Base-by-base conservation (phyloP, 768 basidiomycete genomes). In the Trametes cingulata region DNA sequence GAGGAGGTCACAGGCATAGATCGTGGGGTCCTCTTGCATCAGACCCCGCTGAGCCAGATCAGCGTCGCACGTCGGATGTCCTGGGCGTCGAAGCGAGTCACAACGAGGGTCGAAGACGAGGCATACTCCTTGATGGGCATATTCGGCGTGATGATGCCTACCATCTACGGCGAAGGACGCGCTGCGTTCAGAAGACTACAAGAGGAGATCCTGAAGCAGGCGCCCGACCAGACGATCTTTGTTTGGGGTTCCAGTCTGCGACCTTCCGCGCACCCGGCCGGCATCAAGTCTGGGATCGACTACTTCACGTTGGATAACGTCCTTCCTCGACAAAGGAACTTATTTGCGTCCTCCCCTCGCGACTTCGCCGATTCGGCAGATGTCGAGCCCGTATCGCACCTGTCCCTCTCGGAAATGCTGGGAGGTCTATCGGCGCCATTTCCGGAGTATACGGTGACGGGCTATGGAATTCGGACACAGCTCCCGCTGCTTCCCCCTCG, bases 71-170 rank as follows among this genome's bases (percentile, higher is more conserved):
- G 60, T 5, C 60, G 60, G 7, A 63, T 63, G 62, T 53, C 41
- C 49, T 63, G 62, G 62, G 62, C 62, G 36, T 59, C 62, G 1
- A 25, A n/a, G n/a, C 57, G 62, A 2, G 22, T 27, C 17, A 59
- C 62, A 49, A 63, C 62, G 1, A 46, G 58, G 6, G 15, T 59
- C 36, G 62, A 63, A 43, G 62, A 63, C 20, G 27, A 54, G 62
- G 62, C 62, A 7, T 63, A 63, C 49, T 59, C 48, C 15, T 43
- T 63, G n/a, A 59, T 63, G 53, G 62, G 62, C 20, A 53, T 63
- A 2, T 63, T 63, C 25, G 62, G 43, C n/a, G 58, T 63, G 15
- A 51, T 54, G 43, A 49, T 63, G 57, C 17, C 57, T 10, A 59
- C 57, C 1, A 50, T 56, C 15, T 63, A 63, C 20, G 62, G 62